Evolutionary conservation across 2,329 filamentous ascomycete species (phyloP).

Genomic region (Diaporthe ilicicola): DNA sequence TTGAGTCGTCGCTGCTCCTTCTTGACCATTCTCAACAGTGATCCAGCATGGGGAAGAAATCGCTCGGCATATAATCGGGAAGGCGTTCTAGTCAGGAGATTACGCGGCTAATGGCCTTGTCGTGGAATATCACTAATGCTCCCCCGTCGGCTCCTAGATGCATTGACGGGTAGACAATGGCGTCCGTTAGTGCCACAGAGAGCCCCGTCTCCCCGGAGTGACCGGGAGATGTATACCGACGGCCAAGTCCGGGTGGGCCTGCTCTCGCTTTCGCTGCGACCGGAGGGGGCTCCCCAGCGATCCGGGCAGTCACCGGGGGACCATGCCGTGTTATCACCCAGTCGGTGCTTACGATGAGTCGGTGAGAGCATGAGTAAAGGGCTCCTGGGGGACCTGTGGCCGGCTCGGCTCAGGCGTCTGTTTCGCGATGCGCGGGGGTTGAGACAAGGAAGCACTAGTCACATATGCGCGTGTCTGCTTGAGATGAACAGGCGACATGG

Average conservation of each 20-base stretch:
- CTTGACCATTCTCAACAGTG: neutral
- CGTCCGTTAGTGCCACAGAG: conserved; percentile 12
- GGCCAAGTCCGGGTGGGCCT: conserved; percentile 26
- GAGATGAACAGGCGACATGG: conserved; percentile 3
- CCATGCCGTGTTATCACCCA: conserved; percentile 6
- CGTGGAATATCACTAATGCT: conserved; percentile 1
- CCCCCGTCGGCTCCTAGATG: neutral
- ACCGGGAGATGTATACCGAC: conserved; percentile 25
- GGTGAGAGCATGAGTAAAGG: conserved; percentile 16
- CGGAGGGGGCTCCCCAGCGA: conserved; percentile 19
- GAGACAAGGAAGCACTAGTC: conserved; percentile 6
- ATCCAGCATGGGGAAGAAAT: neutral
- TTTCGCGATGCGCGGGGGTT: conserved; percentile 13
- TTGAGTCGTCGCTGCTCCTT: neutral
- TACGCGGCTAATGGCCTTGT: conserved; percentile 12
- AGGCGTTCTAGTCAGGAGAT: neutral
- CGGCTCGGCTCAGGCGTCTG: conserved; percentile 6
- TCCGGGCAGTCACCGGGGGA: conserved; percentile 4
- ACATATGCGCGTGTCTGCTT: conserved; percentile 2
- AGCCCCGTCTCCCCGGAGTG: conserved; percentile 23
- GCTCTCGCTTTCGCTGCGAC: conserved; percentile 9
- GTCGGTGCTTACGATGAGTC: conserved; percentile 13
- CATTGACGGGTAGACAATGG: conserved; percentile 15
- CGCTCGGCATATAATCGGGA: neutral
- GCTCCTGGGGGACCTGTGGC: neutral